A percentile compares a stretch with the other conserved stretches of the same genome.
Conservation (phyloP, 1,284 basidiomycete genomes). For the Schizophyllum commune region DNA sequence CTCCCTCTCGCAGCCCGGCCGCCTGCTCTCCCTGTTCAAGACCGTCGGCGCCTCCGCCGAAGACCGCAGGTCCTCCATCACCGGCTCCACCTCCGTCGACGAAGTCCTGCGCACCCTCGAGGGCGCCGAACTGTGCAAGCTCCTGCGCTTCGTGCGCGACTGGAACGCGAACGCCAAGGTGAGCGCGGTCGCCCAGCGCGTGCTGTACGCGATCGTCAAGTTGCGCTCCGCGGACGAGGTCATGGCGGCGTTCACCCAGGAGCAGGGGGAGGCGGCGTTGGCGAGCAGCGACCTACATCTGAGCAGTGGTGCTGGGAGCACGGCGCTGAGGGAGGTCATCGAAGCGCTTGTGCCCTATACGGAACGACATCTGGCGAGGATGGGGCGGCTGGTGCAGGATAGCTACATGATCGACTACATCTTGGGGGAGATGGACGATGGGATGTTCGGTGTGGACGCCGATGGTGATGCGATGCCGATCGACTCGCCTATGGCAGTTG, state of each 20-base stretch:
- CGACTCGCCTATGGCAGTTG: neutral
- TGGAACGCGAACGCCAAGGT: constrained; percentile 94
- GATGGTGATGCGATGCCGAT: neutral
- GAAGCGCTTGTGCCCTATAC: constrained; percentile 91
- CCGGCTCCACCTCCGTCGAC: constrained; percentile 71
- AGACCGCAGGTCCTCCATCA: constrained; percentile 34
- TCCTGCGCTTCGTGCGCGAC: constrained; percentile 79
- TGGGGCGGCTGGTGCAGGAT: constrained; percentile 86
- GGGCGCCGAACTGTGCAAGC: constrained; percentile 67
- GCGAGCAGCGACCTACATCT: constrained; percentile 1
- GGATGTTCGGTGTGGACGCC: constrained; percentile 36
- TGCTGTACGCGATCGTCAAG: constrained; percentile 81
- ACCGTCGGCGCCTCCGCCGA: constrained; percentile 38
- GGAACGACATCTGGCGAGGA: constrained; percentile 80
- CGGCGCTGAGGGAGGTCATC: constrained; percentile 65
- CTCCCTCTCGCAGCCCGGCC: constrained; percentile 88
- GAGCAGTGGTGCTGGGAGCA: constrained; percentile 21
- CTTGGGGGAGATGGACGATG: constrained; percentile 87
- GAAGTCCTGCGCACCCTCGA: constrained; percentile 71
- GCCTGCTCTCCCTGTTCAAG: constrained; percentile 78
- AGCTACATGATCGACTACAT: constrained; percentile 92
- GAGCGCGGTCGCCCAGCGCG: constrained; percentile 77
- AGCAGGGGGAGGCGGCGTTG: constrained; percentile 27
- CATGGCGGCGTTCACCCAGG: constrained; percentile 56
- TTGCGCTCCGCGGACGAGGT: constrained; percentile 69